A percentile compares a stretch with the other conserved stretches of the same genome.
These are phyloP conservation scores for Globisporangium sylvaticum DNA, from an alignment of 352 stramenopile species.

Conservation along the genomic window DNA sequence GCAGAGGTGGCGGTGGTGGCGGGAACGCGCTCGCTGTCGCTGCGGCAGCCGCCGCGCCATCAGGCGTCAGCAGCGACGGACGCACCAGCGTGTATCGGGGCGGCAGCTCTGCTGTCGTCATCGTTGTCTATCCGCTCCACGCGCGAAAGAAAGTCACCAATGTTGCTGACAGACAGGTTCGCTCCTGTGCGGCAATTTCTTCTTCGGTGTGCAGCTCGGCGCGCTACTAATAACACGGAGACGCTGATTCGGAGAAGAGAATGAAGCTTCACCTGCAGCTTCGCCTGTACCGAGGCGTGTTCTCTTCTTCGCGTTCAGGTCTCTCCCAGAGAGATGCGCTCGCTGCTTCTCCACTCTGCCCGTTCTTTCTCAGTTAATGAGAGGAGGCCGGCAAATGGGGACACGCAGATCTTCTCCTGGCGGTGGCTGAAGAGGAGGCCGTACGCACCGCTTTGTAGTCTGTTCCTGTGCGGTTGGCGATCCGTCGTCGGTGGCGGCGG, in stretches of 20 bases:
- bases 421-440: not conserved
- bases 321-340: not conserved
- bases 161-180: not conserved
- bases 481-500: not conserved
- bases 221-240: not conserved
- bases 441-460: not conserved
- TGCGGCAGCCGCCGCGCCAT: constrained; percentile 3
- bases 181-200: not conserved
- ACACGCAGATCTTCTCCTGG: not conserved
- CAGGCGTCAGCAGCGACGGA: constrained; percentile 11
- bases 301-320: not conserved
- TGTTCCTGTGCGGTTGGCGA: not conserved
- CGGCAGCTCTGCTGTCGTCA: constrained; percentile 13
- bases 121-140: not conserved
- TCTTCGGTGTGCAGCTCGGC: not conserved
- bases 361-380: not conserved
- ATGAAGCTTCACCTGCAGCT: not conserved
- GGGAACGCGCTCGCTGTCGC: constrained; percentile 19
- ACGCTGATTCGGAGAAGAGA: not conserved
- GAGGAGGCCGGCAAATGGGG: not conserved
- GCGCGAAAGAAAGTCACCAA: not conserved
- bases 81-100: constrained; percentile 16
- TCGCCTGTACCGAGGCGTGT: not conserved
- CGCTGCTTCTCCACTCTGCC: not conserved
- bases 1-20: constrained; percentile 19